Evolutionary conservation across 1,139 yeast genomes (phyloP), one percentile per base, ranked within the genome.

Genomic region (Sugiyamaella pinicola): DNA sequence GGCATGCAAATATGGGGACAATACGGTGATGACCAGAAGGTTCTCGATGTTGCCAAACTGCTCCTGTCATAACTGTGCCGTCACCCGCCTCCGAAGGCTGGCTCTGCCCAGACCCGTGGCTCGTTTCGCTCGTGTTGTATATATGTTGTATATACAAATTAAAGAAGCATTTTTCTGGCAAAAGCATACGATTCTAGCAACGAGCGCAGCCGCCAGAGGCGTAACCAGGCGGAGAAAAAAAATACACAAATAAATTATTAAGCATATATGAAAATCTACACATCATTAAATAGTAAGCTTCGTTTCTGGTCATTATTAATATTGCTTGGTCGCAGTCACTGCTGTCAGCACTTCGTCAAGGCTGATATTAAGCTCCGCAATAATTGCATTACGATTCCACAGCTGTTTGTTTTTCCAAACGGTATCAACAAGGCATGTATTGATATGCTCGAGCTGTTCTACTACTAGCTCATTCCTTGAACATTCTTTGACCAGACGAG

Each of bases 1-100:
- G 88, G 88, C 0, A 74, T 93, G 33, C 99, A 95, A 65, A 63
- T 93, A 1, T 79, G 84, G 65, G 96, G 93, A 0, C 99, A 91
- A 67, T 87, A 74, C 65, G 98, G 96, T 5, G 85, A 86, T 60
- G 99, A 95, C 65, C 63, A 69, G 8, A 72, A 75, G 2, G 82
- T 90, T 0, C 69, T 93, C 37, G 72, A 77, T 46, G 73, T 56
- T 65, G 76, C 75, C 7, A 61, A 65, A 51, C 35, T 60, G 21
- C 53, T 70, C 10, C 60, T 63, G 38, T 45, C 44, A n/a, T 26
- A n/a, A 26, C 5, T 9, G 28, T 24, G 28, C 28, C 40, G 13
- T 17, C 38, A 9, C 31, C 35, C 13, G 40, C 40, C 40, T 37
- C 40, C 40, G 29, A 17, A 28, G 42, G 42, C n/a, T 28, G 29